These are phyloP conservation scores for Stereum hirsutum DNA, from an alignment of 1,284 basidiomycete species.

Conservation along the genomic window DNA sequence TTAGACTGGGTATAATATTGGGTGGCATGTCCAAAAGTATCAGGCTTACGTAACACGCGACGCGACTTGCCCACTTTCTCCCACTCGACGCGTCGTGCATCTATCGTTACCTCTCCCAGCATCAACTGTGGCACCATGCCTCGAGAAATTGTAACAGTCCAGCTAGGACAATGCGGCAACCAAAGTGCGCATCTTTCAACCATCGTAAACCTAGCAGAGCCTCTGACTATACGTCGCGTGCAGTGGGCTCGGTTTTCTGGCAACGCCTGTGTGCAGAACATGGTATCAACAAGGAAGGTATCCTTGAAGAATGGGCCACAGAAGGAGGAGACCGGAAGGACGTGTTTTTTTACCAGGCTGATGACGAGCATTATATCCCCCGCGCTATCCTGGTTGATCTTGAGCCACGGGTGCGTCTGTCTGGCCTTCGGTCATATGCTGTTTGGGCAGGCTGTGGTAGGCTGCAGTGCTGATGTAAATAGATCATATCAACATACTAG, in stretches of 20 bases:
- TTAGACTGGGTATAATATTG: too few relatives aligned
- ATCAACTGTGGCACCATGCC: constrained; percentile 49
- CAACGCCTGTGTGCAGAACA: constrained; percentile 94
- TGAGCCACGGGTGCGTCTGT: constrained; percentile 79
- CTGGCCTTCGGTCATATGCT: not conserved
- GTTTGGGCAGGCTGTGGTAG: too few relatives aligned
- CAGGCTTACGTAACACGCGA: too few relatives aligned
- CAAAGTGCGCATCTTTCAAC: constrained; percentile 56
- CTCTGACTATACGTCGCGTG: constrained; percentile 6
- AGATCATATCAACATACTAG: constrained; percentile 28
- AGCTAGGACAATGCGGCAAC: constrained; percentile 94
- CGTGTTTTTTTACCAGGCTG: constrained; percentile 99
- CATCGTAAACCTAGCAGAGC: not conserved
- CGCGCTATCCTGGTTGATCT: constrained; percentile 94
- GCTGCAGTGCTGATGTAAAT: constrained; percentile 1
- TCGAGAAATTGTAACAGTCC: constrained; percentile 80
- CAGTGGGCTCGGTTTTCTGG: constrained; percentile 92
- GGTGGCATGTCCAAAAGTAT: too few relatives aligned
- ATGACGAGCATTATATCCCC: constrained; percentile 99
- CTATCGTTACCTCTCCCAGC: too few relatives aligned
- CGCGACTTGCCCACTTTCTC: too few relatives aligned
- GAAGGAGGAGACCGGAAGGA: constrained; percentile 96
- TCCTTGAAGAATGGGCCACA: constrained; percentile 90
- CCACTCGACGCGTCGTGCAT: too few relatives aligned
- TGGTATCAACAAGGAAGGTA: constrained; percentile 89